phyloP scores from a whole-genome alignment of 228 moss, liverwort and hornwort species.

The Sphagnum magellanicum region DNA sequence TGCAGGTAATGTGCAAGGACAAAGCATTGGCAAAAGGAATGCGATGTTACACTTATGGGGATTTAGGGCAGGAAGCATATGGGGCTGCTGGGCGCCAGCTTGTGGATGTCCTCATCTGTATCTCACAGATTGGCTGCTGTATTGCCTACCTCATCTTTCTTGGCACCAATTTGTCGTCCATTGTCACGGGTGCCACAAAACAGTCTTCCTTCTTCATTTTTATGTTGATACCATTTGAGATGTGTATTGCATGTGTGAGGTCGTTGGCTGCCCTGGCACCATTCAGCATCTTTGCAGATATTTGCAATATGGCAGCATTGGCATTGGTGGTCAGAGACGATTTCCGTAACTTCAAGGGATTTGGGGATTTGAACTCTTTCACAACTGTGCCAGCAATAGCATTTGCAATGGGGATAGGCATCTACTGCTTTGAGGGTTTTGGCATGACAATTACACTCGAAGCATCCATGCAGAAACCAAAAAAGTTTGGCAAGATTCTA shows the following conservation, averaged over 20 bases:
- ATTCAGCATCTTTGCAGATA: slow-evolving; percentile 84
- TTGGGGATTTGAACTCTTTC: slow-evolving; percentile 27
- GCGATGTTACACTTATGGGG: slow-evolving; percentile 55
- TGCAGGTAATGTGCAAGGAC: slow-evolving; percentile 73
- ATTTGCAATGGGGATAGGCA: slow-evolving; percentile 71
- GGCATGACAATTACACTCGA: slow-evolving; percentile 86
- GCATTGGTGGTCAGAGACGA: slow-evolving; percentile 83
- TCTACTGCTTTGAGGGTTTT: slow-evolving; percentile 95
- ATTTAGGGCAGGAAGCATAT: slow-evolving; percentile 62
- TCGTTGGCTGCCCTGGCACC: slow-evolving; percentile 75
- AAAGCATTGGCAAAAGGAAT: slow-evolving; percentile 24
- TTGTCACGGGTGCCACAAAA: slow-evolving; percentile 40
- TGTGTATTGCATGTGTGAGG: slow-evolving; percentile 56
- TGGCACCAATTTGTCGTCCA: slow-evolving; percentile 74
- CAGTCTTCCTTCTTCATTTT: slow-evolving; percentile 47
- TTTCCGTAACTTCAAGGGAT: slow-evolving; percentile 30
- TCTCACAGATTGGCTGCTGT: slow-evolving; percentile 87
- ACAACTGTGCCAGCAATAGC: slow-evolving; percentile 57
- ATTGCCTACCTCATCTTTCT: slow-evolving; percentile 90
- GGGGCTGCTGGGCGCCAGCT: slow-evolving; percentile 52
- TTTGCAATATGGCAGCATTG: slow-evolving; percentile 89
- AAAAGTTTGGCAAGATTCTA: slow-evolving; percentile 41
- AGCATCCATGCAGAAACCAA: slow-evolving; percentile 66
- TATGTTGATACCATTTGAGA: slow-evolving; percentile 42
- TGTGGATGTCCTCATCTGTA: slow-evolving; percentile 65